Evolutionary conservation across 257 asterid genomes (phyloP), one percentile per base, ranked within the genome.

Genomic region (Scutellaria minor): DNA sequence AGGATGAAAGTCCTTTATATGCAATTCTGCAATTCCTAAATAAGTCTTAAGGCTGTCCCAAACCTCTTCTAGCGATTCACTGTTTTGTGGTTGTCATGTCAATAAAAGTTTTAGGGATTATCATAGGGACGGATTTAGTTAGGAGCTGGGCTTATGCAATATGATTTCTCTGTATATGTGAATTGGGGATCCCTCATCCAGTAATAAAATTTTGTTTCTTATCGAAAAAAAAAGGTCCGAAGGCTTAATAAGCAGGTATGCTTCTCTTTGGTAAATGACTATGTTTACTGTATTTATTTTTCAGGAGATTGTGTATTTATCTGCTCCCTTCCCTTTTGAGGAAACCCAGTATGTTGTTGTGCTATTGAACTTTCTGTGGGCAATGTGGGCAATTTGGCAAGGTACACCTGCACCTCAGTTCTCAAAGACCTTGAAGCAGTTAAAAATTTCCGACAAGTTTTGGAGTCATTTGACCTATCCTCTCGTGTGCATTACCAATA

Each of bases 381-480:
- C n/a, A n/a, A n/a, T n/a, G n/a, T n/a, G n/a, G n/a, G n/a, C n/a
- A n/a, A n/a, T n/a, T n/a, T n/a, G n/a, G n/a, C n/a, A n/a, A n/a
- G n/a, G 84, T 70, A 97, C 3, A 31, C 37, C 37, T 31, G 4
- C 96, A 31, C 93, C 90, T 70, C 96, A 90, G 78, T 95, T 88
- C 73, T 71, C 84, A 66, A 81, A 84, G 80, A 79, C 82, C 20
- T 79, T 95, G 90, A 90, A 81, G 80, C 80, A 71, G 84, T 76
- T 95, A 53, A 88, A 81, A 88, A 68, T 58, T 58, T 79, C 90
- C 4, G 89, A 84, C 54, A 73, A 75, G 50, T 95, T 92, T 81
- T 95, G 98, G 99, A 81, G 74, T 71, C 89, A 79, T 42, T 76
- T 90, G 83, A 82, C 92, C 68, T 73, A 71, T 73, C 77, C 87